These are phyloP conservation scores for Tetramitus jugosus DNA, from an alignment of 208 protist species.

Conservation along the genomic window DNA sequence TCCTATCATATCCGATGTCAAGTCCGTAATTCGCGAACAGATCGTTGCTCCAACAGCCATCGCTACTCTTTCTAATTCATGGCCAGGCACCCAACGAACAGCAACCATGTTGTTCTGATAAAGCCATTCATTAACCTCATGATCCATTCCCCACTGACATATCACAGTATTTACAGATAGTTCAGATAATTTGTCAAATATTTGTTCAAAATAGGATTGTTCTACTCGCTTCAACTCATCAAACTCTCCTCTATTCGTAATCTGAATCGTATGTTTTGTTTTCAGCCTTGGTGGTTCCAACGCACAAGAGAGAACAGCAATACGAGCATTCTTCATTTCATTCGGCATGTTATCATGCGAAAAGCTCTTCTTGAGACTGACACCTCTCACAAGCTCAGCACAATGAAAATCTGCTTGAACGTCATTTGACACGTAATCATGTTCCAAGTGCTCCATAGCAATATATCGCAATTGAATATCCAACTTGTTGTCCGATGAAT, in stretches of 20 bases:
- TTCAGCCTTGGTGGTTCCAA: conserved; percentile 1
- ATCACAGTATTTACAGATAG: neutral
- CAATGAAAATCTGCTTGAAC: conserved; percentile 96
- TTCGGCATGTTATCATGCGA: neutral
- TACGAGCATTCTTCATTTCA: neutral
- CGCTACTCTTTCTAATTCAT: conserved; percentile 97
- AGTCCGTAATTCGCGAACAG: conserved; percentile 86
- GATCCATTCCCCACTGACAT: conserved; percentile 6
- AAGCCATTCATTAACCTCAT: neutral
- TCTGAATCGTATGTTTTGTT: neutral
- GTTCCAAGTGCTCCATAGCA: conserved; percentile 88
- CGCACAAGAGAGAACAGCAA: neutral
- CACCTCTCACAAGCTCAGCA: conserved; percentile 84
- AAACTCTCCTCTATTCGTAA: neutral
- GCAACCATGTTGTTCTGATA: conserved; percentile 96
- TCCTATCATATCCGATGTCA: conserved; percentile 88
- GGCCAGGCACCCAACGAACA: conserved; percentile 94
- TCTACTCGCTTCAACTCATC: neutral
- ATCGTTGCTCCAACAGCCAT: conserved; percentile 91
- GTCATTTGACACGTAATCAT: conserved; percentile 78
- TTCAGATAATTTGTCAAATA: neutral
- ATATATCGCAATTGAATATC: conserved; percentile 74
- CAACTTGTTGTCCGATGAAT: too few species aligned
- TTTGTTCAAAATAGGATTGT: neutral
- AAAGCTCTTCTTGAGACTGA: conserved; percentile 86